Evolutionary conservation across 176 grass and related monocot genomes (phyloP).

Genomic region (Juncus effusus): DNA sequence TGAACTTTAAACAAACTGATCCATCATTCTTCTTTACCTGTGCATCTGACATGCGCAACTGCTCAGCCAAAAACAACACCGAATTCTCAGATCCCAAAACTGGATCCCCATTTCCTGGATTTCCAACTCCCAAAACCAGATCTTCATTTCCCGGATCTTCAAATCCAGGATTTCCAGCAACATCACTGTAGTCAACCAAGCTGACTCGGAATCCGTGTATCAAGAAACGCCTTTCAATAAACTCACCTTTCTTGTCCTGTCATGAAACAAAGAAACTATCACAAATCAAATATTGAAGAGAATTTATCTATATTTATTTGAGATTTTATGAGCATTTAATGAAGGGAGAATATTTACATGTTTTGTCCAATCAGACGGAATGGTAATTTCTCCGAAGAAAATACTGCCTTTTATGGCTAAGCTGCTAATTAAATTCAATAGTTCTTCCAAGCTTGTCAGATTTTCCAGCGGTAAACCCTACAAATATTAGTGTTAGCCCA

Average conservation of each 20-base stretch:
- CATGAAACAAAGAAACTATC: slow-evolving; percentile 20
- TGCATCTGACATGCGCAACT: slow-evolving; percentile 76
- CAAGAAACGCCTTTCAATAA: slow-evolving; percentile 62
- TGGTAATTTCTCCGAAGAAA: slow-evolving; percentile 60
- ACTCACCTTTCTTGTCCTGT: slow-evolving; percentile 41
- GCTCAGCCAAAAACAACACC: slow-evolving; percentile 67
- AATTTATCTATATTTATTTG: slow-evolving; percentile 13
- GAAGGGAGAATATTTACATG: slow-evolving; percentile 41
- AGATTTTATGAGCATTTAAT: background rate
- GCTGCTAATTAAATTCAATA: slow-evolving; percentile 58
- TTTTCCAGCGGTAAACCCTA: slow-evolving; percentile 67
- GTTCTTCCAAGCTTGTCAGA: slow-evolving; percentile 43
- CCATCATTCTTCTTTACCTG: slow-evolving; percentile 48
- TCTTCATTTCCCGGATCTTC: slow-evolving; percentile 7
- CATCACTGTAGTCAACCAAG: slow-evolving; percentile 43
- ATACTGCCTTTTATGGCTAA: slow-evolving; percentile 83
- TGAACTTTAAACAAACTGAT: background rate
- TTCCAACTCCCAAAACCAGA: slow-evolving; percentile 27
- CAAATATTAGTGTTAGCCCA: slow-evolving; percentile 6
- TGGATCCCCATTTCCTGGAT: slow-evolving; percentile 19
- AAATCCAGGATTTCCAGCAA: slow-evolving; percentile 41
- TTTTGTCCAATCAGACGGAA: slow-evolving; percentile 32
- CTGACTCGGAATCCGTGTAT: slow-evolving; percentile 46
- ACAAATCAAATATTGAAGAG: slow-evolving; percentile 11
- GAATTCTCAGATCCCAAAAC: slow-evolving; percentile 20